Evolutionary conservation across 495 filamentous ascomycete species (phyloP).

Genomic region (Trichoderma gamsii): DNA sequence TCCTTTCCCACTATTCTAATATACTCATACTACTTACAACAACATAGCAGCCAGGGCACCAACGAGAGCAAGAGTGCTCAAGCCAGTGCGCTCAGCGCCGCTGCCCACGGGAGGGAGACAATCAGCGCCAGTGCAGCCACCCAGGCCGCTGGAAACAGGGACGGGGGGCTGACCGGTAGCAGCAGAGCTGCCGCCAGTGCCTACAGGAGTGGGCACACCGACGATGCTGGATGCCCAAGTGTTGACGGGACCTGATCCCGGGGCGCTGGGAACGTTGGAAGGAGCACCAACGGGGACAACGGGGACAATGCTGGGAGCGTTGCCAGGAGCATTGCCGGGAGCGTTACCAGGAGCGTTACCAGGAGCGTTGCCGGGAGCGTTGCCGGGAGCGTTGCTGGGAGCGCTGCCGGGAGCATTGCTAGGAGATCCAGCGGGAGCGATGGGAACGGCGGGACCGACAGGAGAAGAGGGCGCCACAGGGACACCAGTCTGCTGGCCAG

Average conservation of each 20-base stretch:
- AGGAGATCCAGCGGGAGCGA: neutral
- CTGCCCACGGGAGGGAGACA: constrained; percentile 22
- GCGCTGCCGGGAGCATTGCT: neutral
- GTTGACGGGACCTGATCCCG: neutral
- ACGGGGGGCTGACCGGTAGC: constrained; percentile 2
- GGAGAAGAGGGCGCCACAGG: constrained; percentile 14
- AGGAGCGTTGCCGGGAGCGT: neutral
- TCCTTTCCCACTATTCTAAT: neutral
- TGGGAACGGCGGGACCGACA: neutral
- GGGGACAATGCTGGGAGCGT: neutral
- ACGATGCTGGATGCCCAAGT: neutral
- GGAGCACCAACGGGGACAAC: neutral
- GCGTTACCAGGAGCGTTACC: neutral
- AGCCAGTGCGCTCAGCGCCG: constrained; percentile 26
- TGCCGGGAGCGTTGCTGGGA: neutral
- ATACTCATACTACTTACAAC: constrained; percentile 21
- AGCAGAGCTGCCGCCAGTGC: neutral
- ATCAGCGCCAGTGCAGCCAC: constrained; percentile 8
- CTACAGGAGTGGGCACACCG: neutral
- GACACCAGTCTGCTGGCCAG: constrained; percentile 45
- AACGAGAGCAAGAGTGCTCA: constrained; percentile 27
- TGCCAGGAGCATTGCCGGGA: neutral
- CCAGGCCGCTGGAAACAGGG: constrained; percentile 8
- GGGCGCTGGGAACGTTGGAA: neutral
- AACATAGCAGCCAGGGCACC: constrained; percentile 28